Conservation (phyloP, 2,329 filamentous ascomycete genomes). For the Penicillium rolfsii region DNA sequence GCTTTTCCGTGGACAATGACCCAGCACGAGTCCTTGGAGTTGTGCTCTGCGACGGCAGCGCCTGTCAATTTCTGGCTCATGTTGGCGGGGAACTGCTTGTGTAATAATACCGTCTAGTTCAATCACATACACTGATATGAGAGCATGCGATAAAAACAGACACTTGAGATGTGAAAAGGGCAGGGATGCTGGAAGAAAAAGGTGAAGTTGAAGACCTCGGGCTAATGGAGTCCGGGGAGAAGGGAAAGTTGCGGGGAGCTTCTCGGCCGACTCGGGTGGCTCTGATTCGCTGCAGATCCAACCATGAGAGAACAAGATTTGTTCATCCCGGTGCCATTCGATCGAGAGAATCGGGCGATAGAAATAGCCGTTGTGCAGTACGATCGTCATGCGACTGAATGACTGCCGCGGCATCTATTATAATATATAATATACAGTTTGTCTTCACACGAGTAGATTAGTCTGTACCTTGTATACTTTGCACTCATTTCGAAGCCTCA, state of each 20-base stretch:
- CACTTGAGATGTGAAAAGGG: neutral
- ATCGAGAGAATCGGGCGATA: neutral
- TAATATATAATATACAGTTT: neutral
- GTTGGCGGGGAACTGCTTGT: slow-evolving; percentile 14
- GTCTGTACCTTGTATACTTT: neutral
- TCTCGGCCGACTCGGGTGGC: slow-evolving; percentile 30
- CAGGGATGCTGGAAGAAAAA: slow-evolving; percentile 3
- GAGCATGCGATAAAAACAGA: neutral
- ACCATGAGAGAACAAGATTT: neutral
- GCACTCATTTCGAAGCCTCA: neutral
- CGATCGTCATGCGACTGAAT: neutral
- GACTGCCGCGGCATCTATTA: neutral
- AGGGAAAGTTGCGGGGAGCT: slow-evolving; percentile 27
- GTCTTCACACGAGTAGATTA: neutral
- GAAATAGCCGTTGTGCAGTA: neutral
- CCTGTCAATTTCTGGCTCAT: slow-evolving; percentile 52
- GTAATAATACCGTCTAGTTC: slow-evolving; percentile 1
- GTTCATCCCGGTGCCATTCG: neutral
- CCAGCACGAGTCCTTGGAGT: slow-evolving; percentile 83
- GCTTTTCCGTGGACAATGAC: slow-evolving; percentile 85
- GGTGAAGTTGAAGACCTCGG: slow-evolving; percentile 26
- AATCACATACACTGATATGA: neutral
- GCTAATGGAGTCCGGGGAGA: slow-evolving; percentile 32
- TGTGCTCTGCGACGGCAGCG: slow-evolving; percentile 71
- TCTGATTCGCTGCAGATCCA: neutral